phyloP scores from a whole-genome alignment of 2,329 filamentous ascomycete species.

The Botrytis medusae region DNA sequence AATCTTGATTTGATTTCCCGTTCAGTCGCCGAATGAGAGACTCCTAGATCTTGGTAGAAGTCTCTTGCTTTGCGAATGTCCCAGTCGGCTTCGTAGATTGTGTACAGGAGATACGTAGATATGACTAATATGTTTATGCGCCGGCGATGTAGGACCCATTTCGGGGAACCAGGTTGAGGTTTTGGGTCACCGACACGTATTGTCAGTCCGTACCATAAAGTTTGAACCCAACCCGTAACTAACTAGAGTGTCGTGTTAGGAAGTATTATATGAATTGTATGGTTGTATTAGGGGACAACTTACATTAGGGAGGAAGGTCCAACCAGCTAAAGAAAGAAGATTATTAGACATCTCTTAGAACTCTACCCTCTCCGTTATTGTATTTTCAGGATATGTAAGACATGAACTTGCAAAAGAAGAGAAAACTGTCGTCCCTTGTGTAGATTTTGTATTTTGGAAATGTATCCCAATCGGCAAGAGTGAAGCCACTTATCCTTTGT shows the following conservation, averaged over 20 bases:
- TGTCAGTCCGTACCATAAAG: constrained; percentile 80
- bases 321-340: constrained; percentile 56
- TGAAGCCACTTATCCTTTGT: constrained; percentile 21
- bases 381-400: neutral
- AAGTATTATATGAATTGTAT: neutral
- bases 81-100: constrained; percentile 87
- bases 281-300: constrained; percentile 29
- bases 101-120: constrained; percentile 81
- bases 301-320: constrained; percentile 63
- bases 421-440: neutral
- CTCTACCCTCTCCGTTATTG: neutral
- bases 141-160: constrained; percentile 71
- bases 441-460: neutral
- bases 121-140: constrained; percentile 84
- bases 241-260: constrained; percentile 54
- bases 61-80: constrained; percentile 69
- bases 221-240: constrained; percentile 74
- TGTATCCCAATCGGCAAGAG: constrained; percentile 14
- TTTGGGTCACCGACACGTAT: constrained; percentile 87
- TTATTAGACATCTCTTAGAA: constrained; percentile 31
- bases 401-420: constrained; percentile 4
- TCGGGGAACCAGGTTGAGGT: constrained; percentile 67
- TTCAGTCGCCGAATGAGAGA: constrained; percentile 68
- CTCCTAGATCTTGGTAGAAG: constrained; percentile 76
- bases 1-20: constrained; percentile 81